Percentiles rank a stretch among this genome's conserved stretches.
These are phyloP conservation scores for Diplotaxis tenuifolia DNA, from an alignment of 345 rosid species.

Conservation along the genomic window DNA sequence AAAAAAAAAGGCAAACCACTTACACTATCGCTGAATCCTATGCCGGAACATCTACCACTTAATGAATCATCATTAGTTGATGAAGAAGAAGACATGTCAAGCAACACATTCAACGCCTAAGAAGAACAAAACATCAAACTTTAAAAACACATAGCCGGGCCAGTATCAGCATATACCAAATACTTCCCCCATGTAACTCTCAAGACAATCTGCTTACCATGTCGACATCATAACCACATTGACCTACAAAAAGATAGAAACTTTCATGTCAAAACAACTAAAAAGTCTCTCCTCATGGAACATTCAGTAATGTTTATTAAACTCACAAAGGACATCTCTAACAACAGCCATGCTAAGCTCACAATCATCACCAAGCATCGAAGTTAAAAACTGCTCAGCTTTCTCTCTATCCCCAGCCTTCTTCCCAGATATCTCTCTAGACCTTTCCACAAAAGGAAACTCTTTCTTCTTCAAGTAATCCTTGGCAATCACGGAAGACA, in stretches of 20 bases:
- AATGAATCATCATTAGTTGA: slow-evolving; percentile 38
- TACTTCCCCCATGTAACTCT: slow-evolving; percentile 14
- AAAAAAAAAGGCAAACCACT: slow-evolving; percentile 28
- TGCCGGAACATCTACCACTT: slow-evolving; percentile 25
- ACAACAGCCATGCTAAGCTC: slow-evolving; percentile 73
- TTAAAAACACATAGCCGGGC: slow-evolving; percentile 16
- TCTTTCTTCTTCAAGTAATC: slow-evolving; percentile 56
- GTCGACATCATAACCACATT: slow-evolving; percentile 67
- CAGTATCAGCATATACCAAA: slow-evolving; percentile 35
- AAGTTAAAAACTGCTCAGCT: slow-evolving; percentile 63
- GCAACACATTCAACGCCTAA: slow-evolving; percentile 75
- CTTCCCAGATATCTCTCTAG: slow-evolving; percentile 25
- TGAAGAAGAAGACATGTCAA: slow-evolving; percentile 63
- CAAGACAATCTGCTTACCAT: slow-evolving; percentile 53
- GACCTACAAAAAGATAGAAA: slow-evolving; percentile 56
- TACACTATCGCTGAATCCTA: slow-evolving; percentile 53
- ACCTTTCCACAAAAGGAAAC: slow-evolving; percentile 9
- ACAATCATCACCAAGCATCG: slow-evolving; percentile 77
- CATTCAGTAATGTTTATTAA: background rate
- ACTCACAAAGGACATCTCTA: slow-evolving; percentile 79
- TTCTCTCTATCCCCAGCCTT: slow-evolving; percentile 46
- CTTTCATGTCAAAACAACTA: slow-evolving; percentile 10
- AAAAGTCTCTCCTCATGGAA: background rate
- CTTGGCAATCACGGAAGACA: slow-evolving; percentile 75
- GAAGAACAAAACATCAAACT: slow-evolving; percentile 31